A percentile compares a stretch with the other conserved stretches of the same genome.
Conservation (phyloP, 345 rosid species). For the Excoecaria cochinchinensis region DNA sequence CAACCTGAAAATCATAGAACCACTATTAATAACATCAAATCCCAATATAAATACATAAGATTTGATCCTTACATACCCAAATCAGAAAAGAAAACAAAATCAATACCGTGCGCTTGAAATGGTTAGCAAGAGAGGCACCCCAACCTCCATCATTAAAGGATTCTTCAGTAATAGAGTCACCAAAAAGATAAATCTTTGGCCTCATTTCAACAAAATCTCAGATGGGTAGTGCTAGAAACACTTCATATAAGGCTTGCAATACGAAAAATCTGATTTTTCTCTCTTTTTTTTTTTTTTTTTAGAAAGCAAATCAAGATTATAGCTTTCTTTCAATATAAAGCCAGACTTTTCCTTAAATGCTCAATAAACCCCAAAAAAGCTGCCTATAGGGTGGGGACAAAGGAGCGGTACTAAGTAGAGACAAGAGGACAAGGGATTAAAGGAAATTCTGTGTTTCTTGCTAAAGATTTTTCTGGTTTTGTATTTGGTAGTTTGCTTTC, state of each 20-base stretch:
- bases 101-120: conserved; percentile 71
- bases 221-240: not conserved
- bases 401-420: not conserved
- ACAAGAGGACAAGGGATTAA: not conserved
- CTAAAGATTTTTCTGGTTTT: not conserved
- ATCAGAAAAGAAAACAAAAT: not conserved
- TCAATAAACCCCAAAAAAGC: not conserved
- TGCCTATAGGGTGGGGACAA: not conserved
- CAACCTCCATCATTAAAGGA: conserved; percentile 71
- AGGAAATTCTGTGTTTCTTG: no score
- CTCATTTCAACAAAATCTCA: conserved; percentile 41
- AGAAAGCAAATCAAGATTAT: not conserved
- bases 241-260: not conserved
- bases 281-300: no score
- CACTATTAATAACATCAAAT: not conserved
- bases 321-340: not conserved
- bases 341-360: not conserved
- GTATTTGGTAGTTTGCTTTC: not conserved
- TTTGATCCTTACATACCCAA: not conserved
- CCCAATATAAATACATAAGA: not conserved
- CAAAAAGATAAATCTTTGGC: conserved; percentile 71
- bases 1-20: conserved; percentile 37
- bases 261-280: not conserved
- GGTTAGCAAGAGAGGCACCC: conserved; percentile 83
- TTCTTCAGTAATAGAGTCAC: conserved; percentile 87